Base-by-base conservation (phyloP, 1,284 basidiomycete species). In the Cutaneotrichosporon daszewskae region DNA sequence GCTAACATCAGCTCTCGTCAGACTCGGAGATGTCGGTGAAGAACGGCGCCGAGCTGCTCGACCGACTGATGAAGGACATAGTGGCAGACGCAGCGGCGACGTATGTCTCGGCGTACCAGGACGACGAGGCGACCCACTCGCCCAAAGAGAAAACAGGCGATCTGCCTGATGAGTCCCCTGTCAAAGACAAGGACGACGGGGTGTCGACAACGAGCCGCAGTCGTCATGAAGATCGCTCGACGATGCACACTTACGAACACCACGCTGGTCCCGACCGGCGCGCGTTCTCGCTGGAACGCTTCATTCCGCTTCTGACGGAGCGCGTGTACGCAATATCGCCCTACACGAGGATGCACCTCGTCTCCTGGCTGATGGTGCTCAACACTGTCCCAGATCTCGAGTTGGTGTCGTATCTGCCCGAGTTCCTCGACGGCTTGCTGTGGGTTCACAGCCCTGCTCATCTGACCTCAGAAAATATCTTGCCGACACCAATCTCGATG, bases 1-100 rank as follows among this genome's bases (percentile, higher is more conserved):
- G 34, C 40, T 41, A 4, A 45, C 19, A 11, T 40, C 59, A 95
- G 90, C 85, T 99, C 43, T 88, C 91, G 6, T 90, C 94, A 29
- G 95, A 99, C 68, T 86, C 90, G 0, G 95, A 98, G 59, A 68
- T 90, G 37, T 94, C 94, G 3, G 95, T 98, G 55, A 96, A 96
- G 79, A 98, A 98, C 62, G 95, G 94, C 8, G 92, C 94, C 2
- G 95, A 99, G 68, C 79, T 99, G n/a, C 79, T 98, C 43, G 95
- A 99, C 69, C 82, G 95, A 20, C 78, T 97, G 14, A 79, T 99
- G 61, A 97, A 98, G 68, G 95, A 99, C 59, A 94, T 97, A 41
- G 94, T 98, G 2, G 87, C 91, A 26, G 95, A 98, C 72, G 87
- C 89, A 3, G 95, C 92, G 1, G 90, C 92, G 0, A 84, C 87